Evolutionary conservation across 306 rosid genomes (phyloP).

Genomic region (Betula pendula): DNA sequence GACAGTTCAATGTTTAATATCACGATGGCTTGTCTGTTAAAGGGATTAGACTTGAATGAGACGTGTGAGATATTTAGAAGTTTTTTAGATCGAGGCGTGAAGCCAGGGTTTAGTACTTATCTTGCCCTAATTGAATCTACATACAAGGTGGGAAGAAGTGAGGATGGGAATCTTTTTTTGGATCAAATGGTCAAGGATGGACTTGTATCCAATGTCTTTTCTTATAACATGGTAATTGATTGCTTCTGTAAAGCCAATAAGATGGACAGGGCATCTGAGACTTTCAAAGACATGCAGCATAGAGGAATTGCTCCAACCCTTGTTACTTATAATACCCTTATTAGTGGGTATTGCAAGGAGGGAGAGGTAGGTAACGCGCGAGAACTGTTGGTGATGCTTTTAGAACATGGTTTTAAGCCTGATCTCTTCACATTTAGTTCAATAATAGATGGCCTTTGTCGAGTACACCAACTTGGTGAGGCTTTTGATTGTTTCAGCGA

Average conservation of each 20-base stretch:
- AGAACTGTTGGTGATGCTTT: conserved; percentile 62
- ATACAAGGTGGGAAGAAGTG: conserved; percentile 48
- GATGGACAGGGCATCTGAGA: conserved; percentile 59
- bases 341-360: conserved; percentile 64
- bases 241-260: conserved; percentile 64
- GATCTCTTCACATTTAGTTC: conserved; percentile 79
- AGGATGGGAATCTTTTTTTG: conserved; percentile 50
- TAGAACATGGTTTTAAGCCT: conserved; percentile 58
- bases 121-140: conserved; percentile 59
- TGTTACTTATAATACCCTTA: conserved; percentile 81
- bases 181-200: conserved; percentile 53
- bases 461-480: conserved; percentile 44
- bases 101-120: conserved; percentile 55
- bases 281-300: conserved; percentile 53
- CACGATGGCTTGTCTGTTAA: conserved; percentile 63
- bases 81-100: conserved; percentile 50
- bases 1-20: conserved; percentile 55
- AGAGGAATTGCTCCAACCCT: conserved; percentile 67
- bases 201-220: conserved; percentile 50
- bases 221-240: conserved; percentile 73
- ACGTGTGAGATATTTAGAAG: conserved; percentile 48
- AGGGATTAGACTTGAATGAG: conserved; percentile 50
- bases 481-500: conserved; percentile 79
- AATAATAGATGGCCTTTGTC: conserved; percentile 78
- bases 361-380: conserved; percentile 53